Evolutionary conservation across 495 filamentous ascomycete genomes (phyloP).

Genomic region (Tuber microsphaerosporum): DNA sequence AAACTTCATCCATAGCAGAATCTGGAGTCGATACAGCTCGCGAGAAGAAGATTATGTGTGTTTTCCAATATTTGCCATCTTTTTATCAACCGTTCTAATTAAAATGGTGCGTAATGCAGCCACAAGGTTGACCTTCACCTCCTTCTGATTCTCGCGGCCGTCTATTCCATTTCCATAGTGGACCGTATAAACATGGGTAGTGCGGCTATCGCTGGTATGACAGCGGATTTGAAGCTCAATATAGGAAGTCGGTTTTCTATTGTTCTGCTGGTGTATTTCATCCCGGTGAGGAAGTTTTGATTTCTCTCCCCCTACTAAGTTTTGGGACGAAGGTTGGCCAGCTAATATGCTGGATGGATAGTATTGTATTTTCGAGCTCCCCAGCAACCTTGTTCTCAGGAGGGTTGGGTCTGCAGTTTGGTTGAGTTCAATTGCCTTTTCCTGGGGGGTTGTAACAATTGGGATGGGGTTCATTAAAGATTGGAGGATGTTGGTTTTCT

Average conservation of each 20-base stretch:
- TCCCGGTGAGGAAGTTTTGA: constrained; percentile 27
- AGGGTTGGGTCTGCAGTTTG: constrained; percentile 57
- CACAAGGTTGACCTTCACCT: constrained; percentile 35
- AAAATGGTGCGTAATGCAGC: constrained; percentile 4
- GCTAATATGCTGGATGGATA: neutral
- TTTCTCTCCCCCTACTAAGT: neutral
- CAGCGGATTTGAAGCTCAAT: constrained; percentile 45
- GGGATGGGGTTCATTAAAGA: constrained; percentile 66
- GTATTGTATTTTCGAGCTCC: constrained; percentile 56
- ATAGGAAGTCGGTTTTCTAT: constrained; percentile 31
- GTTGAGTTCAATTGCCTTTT: constrained; percentile 60
- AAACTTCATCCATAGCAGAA: constrained; percentile 16
- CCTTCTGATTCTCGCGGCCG: constrained; percentile 33
- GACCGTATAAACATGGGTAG: constrained; percentile 48
- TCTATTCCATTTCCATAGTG: constrained; percentile 37
- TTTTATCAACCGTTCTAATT: constrained; percentile 9
- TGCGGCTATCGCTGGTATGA: constrained; percentile 53
- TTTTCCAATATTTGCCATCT: neutral
- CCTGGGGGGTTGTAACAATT: constrained; percentile 59
- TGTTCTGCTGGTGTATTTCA: constrained; percentile 46
- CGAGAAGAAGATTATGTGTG: constrained; percentile 38
- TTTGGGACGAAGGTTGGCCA: neutral
- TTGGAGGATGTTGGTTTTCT: constrained; percentile 54
- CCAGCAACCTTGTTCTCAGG: constrained; percentile 65
- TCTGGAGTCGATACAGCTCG: constrained; percentile 31